Evolutionary conservation across 495 filamentous ascomycete genomes (phyloP), one percentile per base, ranked within the genome.

Genomic region (Tuber melanosporum): DNA sequence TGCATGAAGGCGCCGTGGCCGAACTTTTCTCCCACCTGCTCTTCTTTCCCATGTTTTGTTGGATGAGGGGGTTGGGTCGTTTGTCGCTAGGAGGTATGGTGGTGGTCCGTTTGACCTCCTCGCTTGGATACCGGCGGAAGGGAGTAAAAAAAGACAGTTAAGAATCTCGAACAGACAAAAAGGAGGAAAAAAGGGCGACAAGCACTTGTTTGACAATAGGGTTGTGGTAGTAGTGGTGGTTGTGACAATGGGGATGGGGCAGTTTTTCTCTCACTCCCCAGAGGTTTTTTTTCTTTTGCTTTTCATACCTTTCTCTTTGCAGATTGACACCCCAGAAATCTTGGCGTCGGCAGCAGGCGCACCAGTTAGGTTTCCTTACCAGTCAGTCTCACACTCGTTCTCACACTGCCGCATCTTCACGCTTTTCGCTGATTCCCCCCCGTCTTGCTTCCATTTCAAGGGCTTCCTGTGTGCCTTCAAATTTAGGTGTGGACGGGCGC

Each of bases 1-100:
- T 87, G 71, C 83, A 83, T 0, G 85, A 82, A 73, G 84, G 86
- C 62, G 80, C 71, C 66, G 69, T 73, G 57, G 70, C 62, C 43
- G 72, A 42, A 46, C 71, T 43, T 41, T 73, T 83, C 71, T 69
- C 52, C 42, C 47, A 74, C 80, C 57, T 79, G 42, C 47, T 71
- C 66, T 81, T 80, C 71, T 73, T 81, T 46, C 46, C 76, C 75
- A 72, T 78, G 39, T 71, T 77, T 36, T 1, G 26, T 66, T 17
- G 57, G 1, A 66, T 77, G 74, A 77, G 20, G 76, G 76, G 76
- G 71, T 81, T 80, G 72, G 66, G 32, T 74, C 47, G 72, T 45
- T 62, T 49, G 36, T 70, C 42, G 57, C n/a, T 44, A 32, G 47
- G 15, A 19, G 75, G 22, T 70, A 52, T 71, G 36, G 42, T 76